Evolutionary conservation across 768 basidiomycete genomes (phyloP).

Genomic region (Tephrocybe sp.): DNA sequence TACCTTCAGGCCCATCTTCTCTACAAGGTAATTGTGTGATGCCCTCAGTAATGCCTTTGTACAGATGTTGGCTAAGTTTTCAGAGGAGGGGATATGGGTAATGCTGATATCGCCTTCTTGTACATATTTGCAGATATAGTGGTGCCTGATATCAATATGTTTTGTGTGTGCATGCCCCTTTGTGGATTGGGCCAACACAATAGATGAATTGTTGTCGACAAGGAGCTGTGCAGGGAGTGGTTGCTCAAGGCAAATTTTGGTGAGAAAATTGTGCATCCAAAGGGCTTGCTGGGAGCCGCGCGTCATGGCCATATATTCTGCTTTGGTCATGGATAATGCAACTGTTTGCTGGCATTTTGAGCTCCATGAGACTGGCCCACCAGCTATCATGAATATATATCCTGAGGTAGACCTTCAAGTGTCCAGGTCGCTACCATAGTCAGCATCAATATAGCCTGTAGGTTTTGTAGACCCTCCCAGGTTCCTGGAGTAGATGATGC

Average conservation of each 20-base stretch:
- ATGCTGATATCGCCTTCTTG: background rate
- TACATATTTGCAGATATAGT: too few species aligned
- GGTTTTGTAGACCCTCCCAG: background rate
- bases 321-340: background rate
- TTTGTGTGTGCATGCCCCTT: too few species aligned
- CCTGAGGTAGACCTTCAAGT: background rate
- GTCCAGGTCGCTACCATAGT: too few species aligned
- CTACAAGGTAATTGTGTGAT: too few species aligned
- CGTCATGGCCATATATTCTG: background rate
- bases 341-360: too few species aligned
- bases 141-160: too few species aligned
- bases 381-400: background rate
- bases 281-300: background rate
- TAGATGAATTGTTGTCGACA: background rate
- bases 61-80: background rate
- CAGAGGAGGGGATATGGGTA: too few species aligned
- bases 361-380: background rate
- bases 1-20: too few species aligned
- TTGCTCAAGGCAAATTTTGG: background rate
- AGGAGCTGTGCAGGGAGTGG: background rate
- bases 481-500: constrained; percentile 14
- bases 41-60: background rate
- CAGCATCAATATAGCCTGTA: constrained; percentile 21
- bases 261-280: too few species aligned
- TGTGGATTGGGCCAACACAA: too few species aligned